Conservation (phyloP, 2,329 filamentous ascomycete species). For the Dactylonectria estremocensis region DNA sequence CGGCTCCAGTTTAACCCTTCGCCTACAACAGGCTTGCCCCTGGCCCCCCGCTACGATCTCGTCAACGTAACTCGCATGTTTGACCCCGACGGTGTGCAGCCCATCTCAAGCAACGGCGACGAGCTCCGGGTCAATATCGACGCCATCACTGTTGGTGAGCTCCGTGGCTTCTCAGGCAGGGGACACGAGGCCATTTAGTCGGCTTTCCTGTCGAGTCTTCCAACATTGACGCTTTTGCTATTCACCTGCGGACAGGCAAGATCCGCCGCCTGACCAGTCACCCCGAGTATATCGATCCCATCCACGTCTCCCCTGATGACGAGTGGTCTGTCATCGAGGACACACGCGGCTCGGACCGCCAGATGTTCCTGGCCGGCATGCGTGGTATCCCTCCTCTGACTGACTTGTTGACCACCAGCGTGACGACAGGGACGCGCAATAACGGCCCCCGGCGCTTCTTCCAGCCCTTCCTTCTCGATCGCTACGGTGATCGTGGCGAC, state of each 20-base stretch:
- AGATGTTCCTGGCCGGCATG: constrained; percentile 61
- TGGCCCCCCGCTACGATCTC: constrained; percentile 57
- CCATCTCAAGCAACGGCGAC: constrained; percentile 3
- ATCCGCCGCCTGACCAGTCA: constrained; percentile 60
- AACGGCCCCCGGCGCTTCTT: constrained; percentile 63
- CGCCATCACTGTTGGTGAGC: constrained; percentile 54
- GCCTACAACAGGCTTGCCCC: constrained; percentile 49
- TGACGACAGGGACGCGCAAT: constrained; percentile 59
- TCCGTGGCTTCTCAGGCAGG: constrained; percentile 61
- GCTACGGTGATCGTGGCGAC: constrained; percentile 59
- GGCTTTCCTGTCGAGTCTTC: constrained; percentile 58
- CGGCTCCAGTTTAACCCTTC: constrained; percentile 59
- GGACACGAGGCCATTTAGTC: constrained; percentile 61
- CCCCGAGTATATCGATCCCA: constrained; percentile 61
- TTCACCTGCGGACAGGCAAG: constrained; percentile 56
- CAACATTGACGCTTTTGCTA: constrained; percentile 63
- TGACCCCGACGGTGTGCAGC: constrained; percentile 31
- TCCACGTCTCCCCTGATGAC: constrained; percentile 59
- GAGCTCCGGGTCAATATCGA: constrained; percentile 2
- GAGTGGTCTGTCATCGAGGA: constrained; percentile 60
- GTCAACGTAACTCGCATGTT: constrained; percentile 55
- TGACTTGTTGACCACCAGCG: constrained; percentile 53
- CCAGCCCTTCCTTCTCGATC: constrained; percentile 60
- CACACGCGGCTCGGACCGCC: constrained; percentile 61
- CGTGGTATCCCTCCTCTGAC: constrained; percentile 60